Conservation (phyloP, 2,329 filamentous ascomycete species). For the Colletotrichum sp. region DNA sequence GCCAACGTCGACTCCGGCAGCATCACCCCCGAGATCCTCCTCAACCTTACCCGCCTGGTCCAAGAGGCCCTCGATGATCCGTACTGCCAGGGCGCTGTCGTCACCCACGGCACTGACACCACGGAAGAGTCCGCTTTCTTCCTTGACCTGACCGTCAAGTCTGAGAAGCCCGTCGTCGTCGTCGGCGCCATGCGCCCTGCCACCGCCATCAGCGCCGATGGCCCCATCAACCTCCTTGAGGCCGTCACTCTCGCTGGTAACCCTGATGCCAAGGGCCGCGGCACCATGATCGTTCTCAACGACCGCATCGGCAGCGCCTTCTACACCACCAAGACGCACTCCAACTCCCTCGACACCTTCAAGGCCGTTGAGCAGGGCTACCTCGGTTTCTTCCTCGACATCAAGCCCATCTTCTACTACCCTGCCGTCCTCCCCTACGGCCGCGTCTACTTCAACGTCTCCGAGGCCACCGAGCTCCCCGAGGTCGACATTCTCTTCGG, state of each 20-base stretch:
- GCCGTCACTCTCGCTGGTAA: slow-evolving; percentile 61
- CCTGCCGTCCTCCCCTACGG: slow-evolving; percentile 52
- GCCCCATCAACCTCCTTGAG: slow-evolving; percentile 65
- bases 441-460: slow-evolving; percentile 47
- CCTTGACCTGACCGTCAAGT: slow-evolving; percentile 61
- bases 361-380: slow-evolving; percentile 60
- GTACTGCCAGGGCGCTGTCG: slow-evolving; percentile 53
- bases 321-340: slow-evolving; percentile 66
- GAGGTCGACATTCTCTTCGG: slow-evolving; percentile 62
- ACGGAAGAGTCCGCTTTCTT: slow-evolving; percentile 70
- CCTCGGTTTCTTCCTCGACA: slow-evolving; percentile 62
- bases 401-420: slow-evolving; percentile 66
- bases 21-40: slow-evolving; percentile 53
- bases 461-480: slow-evolving; percentile 43
- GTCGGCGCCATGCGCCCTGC: slow-evolving; percentile 69
- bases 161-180: slow-evolving; percentile 62
- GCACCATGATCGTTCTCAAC: slow-evolving; percentile 65
- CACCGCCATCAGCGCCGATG: slow-evolving; percentile 66
- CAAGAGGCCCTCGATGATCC: slow-evolving; percentile 49
- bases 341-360: slow-evolving; percentile 69
- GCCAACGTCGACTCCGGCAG: slow-evolving; percentile 51
- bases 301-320: slow-evolving; percentile 52
- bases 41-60: slow-evolving; percentile 52
- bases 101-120: slow-evolving; percentile 71
- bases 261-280: slow-evolving; percentile 50